Conservation (phyloP, 2,329 filamentous ascomycete species). For the Penicillium aurantiogriseum region DNA sequence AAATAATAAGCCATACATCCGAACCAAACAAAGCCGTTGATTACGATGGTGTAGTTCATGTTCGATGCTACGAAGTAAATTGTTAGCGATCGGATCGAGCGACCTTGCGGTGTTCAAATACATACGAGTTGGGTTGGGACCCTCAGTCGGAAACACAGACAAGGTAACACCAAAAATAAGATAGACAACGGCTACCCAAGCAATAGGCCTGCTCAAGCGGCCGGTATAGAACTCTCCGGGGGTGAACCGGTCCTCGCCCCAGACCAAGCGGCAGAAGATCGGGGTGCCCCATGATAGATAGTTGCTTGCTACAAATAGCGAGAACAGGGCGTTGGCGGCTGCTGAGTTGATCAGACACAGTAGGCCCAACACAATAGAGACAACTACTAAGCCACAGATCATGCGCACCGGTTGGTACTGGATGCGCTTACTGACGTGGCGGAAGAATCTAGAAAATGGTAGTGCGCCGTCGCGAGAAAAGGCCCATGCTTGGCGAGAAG, state of each 20-base stretch:
- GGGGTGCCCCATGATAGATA: conserved; percentile 61
- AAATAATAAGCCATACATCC: conserved; percentile 58
- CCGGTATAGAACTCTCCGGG: conserved; percentile 62
- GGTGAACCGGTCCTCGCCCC: conserved; percentile 57
- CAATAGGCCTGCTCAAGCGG: conserved; percentile 52
- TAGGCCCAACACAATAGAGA: conserved; percentile 55
- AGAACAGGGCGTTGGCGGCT: conserved; percentile 60
- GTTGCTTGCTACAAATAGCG: conserved; percentile 55
- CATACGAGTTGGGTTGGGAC: conserved; percentile 52
- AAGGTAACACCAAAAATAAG: conserved; percentile 56
- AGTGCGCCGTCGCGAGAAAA: conserved; percentile 63
- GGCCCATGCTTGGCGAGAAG: conserved; percentile 61
- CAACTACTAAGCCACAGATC: conserved; percentile 54
- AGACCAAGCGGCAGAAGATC: conserved; percentile 58
- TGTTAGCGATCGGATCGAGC: neutral
- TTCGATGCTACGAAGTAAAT: conserved; percentile 32
- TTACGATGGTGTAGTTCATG: conserved; percentile 66
- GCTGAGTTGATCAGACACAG: conserved; percentile 59
- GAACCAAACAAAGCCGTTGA: conserved; percentile 60
- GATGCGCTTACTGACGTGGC: conserved; percentile 54
- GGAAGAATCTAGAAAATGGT: conserved; percentile 59
- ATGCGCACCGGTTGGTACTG: conserved; percentile 59
- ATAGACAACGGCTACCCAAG: conserved; percentile 55
- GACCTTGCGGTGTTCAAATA: neutral
- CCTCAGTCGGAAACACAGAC: conserved; percentile 58